A percentile compares a stretch with the other conserved stretches of the same genome.
Evolutionary conservation across 2,329 filamentous ascomycete species (phyloP).

Genomic region (Colletotrichum tamarilloi): DNA sequence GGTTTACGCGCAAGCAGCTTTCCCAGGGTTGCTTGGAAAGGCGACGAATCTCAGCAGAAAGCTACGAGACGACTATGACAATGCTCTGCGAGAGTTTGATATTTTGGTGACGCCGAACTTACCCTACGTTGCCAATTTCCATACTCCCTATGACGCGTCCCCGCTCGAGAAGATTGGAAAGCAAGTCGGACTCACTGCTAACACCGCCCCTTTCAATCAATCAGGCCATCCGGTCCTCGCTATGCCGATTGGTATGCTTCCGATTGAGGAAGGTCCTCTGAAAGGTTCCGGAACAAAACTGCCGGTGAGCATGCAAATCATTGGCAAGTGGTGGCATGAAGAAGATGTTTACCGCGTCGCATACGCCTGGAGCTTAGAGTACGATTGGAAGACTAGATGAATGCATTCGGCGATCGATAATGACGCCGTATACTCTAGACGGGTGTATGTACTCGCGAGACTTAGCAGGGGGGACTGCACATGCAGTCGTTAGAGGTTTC

Average conservation of each 20-base stretch:
- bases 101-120: conserved; percentile 1
- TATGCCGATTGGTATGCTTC: conserved; percentile 29
- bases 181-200: conserved; percentile 57
- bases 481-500: too few relatives aligned
- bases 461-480: too few relatives aligned
- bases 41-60: conserved; percentile 20
- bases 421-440: neutral
- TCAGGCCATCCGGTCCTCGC: conserved; percentile 59
- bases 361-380: conserved; percentile 12
- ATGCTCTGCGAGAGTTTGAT: neutral
- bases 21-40: conserved; percentile 9
- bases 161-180: conserved; percentile 53
- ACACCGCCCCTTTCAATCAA: conserved; percentile 60
- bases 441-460: too few relatives aligned
- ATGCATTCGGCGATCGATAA: neutral
- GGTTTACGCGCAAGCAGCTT: conserved; percentile 39
- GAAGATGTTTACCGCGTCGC: conserved; percentile 34
- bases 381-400: conserved; percentile 5
- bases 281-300: conserved; percentile 30
- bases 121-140: conserved; percentile 20
- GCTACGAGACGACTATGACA: conserved; percentile 23
- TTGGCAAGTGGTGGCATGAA: conserved; percentile 44
- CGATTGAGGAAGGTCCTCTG: conserved; percentile 15
- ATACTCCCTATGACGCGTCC: conserved; percentile 36
- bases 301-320: conserved; percentile 45